A percentile compares a stretch with the other conserved stretches of the same genome.
These are phyloP conservation scores for Bjerkandera adusta DNA, from an alignment of 1,284 basidiomycete species.

Conservation along the genomic window DNA sequence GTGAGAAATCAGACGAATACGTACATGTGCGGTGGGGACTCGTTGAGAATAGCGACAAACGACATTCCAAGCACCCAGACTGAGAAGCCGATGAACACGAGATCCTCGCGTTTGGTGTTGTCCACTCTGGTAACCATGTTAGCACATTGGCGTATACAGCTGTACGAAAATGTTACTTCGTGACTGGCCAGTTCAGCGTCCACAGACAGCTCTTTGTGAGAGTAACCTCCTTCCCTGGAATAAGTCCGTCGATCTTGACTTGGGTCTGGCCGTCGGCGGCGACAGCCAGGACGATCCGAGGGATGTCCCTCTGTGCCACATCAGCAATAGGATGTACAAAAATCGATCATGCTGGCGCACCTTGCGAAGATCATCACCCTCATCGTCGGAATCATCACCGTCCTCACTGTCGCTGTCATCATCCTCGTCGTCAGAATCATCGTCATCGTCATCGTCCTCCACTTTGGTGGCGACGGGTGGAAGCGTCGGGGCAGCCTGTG, in stretches of 20 bases:
- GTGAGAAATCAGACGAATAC: slow-evolving; percentile 16
- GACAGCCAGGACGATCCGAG: slow-evolving; percentile 16
- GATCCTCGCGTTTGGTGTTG: slow-evolving; percentile 74
- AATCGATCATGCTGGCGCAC: too few relatives aligned
- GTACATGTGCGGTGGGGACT: slow-evolving; percentile 76
- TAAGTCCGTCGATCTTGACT: slow-evolving; percentile 39
- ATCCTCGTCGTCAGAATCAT: slow-evolving; percentile 18
- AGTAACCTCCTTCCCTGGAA: slow-evolving; percentile 37
- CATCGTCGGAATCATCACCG: too few relatives aligned
- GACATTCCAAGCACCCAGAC: slow-evolving; percentile 82
- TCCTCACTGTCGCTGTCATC: slow-evolving; percentile 15
- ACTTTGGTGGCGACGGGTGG: slow-evolving; percentile 5
- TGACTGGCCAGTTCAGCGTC: slow-evolving; percentile 65
- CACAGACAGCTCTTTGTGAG: slow-evolving; percentile 49
- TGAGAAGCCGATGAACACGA: slow-evolving; percentile 75
- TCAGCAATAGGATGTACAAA: too few relatives aligned
- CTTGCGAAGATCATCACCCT: too few relatives aligned
- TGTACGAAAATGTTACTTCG: slow-evolving; percentile 43
- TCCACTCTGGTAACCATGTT: slow-evolving; percentile 43
- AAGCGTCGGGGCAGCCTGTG: slow-evolving; percentile 7
- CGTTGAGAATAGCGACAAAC: slow-evolving; percentile 71
- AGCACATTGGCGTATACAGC: not conserved
- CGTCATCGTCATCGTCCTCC: slow-evolving; percentile 15
- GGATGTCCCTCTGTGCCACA: slow-evolving; percentile 1
- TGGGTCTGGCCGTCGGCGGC: slow-evolving; percentile 33